These are phyloP conservation scores for Naganishia onofrii DNA, from an alignment of 768 basidiomycete species.

Conservation along the genomic window DNA sequence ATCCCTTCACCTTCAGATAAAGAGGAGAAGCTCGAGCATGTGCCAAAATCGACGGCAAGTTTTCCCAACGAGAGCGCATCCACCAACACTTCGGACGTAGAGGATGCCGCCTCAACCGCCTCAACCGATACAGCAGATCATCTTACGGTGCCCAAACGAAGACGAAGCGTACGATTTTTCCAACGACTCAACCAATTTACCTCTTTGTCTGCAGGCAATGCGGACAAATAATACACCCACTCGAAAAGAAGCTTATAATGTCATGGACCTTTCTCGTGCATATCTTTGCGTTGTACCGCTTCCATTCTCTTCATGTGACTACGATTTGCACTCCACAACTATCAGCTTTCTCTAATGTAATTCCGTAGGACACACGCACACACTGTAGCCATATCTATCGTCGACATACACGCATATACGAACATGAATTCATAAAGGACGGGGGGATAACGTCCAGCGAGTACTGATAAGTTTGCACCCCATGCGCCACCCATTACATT, in stretches of 20 bases:
- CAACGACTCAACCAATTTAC: conserved; percentile 25
- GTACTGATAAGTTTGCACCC: too few relatives aligned
- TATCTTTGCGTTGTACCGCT: not conserved
- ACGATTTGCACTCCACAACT: not conserved
- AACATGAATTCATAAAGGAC: too few relatives aligned
- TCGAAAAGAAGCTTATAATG: conserved; percentile 4
- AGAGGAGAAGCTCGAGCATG: not conserved
- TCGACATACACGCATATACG: not conserved
- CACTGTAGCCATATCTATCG: not conserved
- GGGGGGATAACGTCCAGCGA: too few relatives aligned
- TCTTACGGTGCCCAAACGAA: conserved; percentile 7
- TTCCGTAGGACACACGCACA: not conserved
- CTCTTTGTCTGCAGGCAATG: conserved; percentile 20
- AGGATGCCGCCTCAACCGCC: not conserved
- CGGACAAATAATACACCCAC: conserved; percentile 9
- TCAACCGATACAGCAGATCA: not conserved
- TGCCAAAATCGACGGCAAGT: not conserved
- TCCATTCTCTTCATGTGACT: not conserved
- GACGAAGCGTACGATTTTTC: conserved; percentile 28
- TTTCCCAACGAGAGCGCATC: not conserved
- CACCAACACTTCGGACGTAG: conserved; percentile 1
- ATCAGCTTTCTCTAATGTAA: conserved; percentile 1
- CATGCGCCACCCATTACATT: too few relatives aligned
- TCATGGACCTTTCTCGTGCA: not conserved
- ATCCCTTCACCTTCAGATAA: too few relatives aligned